Base-by-base conservation (phyloP, 192 early-diverging fungal genomes). In the Pecoramyces ruminantium region DNA sequence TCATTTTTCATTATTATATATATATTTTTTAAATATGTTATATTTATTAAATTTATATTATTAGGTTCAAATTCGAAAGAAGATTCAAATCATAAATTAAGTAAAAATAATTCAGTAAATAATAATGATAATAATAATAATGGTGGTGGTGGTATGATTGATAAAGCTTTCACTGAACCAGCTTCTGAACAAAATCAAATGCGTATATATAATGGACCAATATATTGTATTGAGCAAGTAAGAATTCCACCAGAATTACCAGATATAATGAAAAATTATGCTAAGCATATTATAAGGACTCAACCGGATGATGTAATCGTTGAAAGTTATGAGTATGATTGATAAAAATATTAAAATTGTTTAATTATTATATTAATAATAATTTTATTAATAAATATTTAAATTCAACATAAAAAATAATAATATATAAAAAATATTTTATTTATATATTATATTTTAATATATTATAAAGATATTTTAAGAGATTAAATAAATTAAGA, bases 141-240 rank as follows among this genome's bases (percentile, higher is more conserved):
- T 21, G 17, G 2, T 21, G 13, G 14, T 39, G 14, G 12, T 39
- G 30, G 79, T 29, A 80, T 67, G 79, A 30, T 67, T 29, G 29
- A 29, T 29, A 40, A 34, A 80, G 28, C 30, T 21, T 67, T 29
- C 29, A 29, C 9, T 40, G 79, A 28, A 80, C 79, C 16, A 42
- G 15, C 21, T 4, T 51, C 42, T 29, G 79, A 78, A 29, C 80
- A 42, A 78, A 42, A 25, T 78, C 28, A 29, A 78, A 42, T 27
- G 27, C 80, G 28, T 51, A 29, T 29, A 28, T 25, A 38, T 34
- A 78, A 16, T n/a, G 85, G 83, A 12, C 79, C 86, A 16, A 83
- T 89, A 80, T 89, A 88, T 80, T 86, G 83, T 28, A 86, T 86
- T 58, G 88, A 89, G 81, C 88, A 89, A 82, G 88, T 89, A 79